phyloP scores from a whole-genome alignment of 129 eudicot genomes.

The Ambrosia trifida region DNA sequence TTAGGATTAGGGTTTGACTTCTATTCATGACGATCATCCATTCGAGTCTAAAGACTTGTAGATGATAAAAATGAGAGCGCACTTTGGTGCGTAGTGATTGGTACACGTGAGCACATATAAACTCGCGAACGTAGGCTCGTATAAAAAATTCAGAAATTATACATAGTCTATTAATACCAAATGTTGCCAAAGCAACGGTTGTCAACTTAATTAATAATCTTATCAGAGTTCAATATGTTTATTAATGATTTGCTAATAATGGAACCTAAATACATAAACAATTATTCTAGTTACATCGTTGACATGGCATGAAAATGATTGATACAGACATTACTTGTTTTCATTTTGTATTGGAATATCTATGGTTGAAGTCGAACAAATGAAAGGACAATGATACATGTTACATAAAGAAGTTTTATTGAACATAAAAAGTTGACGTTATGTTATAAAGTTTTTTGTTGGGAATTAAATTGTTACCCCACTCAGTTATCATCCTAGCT shows the following conservation, averaged over 20 bases:
- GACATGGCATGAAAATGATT: slow-evolving; percentile 42
- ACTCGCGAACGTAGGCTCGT: not conserved
- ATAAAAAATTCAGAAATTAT: slow-evolving; percentile 7
- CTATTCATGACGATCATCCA: slow-evolving; percentile 11
- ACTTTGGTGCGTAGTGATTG: slow-evolving; percentile 23
- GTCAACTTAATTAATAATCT: slow-evolving; percentile 14
- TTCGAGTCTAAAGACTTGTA: slow-evolving; percentile 19
- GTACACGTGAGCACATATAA: slow-evolving; percentile 23
- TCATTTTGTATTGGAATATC: not conserved
- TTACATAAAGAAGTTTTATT: not conserved
- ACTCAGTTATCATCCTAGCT: not conserved
- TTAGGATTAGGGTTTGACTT: slow-evolving; percentile 25
- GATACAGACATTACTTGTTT: slow-evolving; percentile 1
- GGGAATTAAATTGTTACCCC: not conserved
- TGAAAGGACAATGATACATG: slow-evolving; percentile 21
- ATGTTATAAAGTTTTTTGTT: not conserved
- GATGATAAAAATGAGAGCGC: slow-evolving; percentile 5
- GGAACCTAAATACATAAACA: slow-evolving; percentile 31
- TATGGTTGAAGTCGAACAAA: slow-evolving; percentile 27
- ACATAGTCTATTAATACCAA: slow-evolving; percentile 16
- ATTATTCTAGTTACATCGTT: slow-evolving; percentile 28
- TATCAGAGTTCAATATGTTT: slow-evolving; percentile 14
- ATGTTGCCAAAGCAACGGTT: slow-evolving; percentile 30
- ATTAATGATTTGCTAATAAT: slow-evolving; percentile 31
- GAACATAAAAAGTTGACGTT: not conserved